phyloP scores from a whole-genome alignment of 140 eudicot genomes.

The Anethum foeniculum region DNA sequence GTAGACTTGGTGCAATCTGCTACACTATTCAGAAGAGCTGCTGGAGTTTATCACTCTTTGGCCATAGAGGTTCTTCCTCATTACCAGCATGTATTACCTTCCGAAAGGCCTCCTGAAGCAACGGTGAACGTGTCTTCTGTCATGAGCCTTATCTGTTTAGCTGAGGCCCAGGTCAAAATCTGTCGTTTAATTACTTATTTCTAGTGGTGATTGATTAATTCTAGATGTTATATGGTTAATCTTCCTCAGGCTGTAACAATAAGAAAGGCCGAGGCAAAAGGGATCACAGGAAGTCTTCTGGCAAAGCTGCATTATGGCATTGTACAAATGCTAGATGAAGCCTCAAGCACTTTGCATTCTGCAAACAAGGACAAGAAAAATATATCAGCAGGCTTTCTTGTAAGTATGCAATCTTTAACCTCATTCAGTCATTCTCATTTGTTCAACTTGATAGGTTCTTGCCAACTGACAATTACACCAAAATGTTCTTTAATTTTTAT shows the following conservation, averaged over 20 bases:
- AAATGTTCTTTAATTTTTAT: too few relatives aligned
- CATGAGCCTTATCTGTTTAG: constrained; percentile 74
- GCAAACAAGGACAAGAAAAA: constrained; percentile 51
- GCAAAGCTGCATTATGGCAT: constrained; percentile 65
- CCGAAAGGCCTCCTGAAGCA: constrained; percentile 66
- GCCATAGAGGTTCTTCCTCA: constrained; percentile 47
- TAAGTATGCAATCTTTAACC: constrained; percentile 16
- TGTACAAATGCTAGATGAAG: constrained; percentile 52
- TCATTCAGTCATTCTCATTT: background rate
- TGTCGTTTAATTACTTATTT: background rate
- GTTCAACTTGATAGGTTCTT: background rate
- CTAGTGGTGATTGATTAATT: background rate
- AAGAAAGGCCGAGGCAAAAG: constrained; percentile 60
- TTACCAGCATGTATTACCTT: constrained; percentile 19
- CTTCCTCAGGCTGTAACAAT: constrained; percentile 47
- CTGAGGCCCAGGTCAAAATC: constrained; percentile 69
- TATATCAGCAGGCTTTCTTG: constrained; percentile 45
- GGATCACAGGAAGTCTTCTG: constrained; percentile 40
- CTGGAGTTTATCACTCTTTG: constrained; percentile 59
- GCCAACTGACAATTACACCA: too few relatives aligned
- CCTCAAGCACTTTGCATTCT: constrained; percentile 18
- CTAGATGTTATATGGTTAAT: background rate
- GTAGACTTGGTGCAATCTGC: constrained; percentile 63
- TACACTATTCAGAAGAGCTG: constrained; percentile 59
- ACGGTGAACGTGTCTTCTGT: constrained; percentile 28